Evolutionary conservation across 768 basidiomycete species (phyloP).

Genomic region (Phylloporus scabripes): DNA sequence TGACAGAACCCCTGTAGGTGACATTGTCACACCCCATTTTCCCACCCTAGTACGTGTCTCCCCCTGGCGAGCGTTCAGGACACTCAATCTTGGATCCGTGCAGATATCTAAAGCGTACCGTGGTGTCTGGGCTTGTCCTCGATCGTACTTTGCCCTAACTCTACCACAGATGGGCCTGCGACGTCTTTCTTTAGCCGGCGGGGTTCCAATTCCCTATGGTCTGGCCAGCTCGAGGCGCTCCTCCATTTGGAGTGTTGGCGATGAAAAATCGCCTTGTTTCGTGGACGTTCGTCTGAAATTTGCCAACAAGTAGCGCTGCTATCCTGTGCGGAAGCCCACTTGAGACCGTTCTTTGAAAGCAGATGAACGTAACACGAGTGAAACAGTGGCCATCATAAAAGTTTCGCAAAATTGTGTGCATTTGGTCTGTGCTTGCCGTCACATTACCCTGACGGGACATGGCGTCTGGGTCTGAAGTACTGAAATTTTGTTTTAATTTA

Average conservation of each 20-base stretch:
- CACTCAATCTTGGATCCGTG: constrained; percentile 1
- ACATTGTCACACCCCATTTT: constrained; percentile 20
- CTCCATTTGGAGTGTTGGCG: not conserved
- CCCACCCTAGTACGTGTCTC: not conserved
- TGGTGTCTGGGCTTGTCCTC: not conserved
- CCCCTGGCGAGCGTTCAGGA: not conserved
- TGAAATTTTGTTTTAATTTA: constrained; percentile 2
- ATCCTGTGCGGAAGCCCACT: not conserved
- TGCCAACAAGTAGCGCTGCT: not conserved
- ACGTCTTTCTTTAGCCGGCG: constrained; percentile 2
- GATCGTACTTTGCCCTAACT: not conserved
- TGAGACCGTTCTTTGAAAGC: constrained; percentile 1
- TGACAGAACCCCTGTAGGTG: constrained; percentile 27
- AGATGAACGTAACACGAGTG: constrained; percentile 2
- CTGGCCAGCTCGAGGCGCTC: not conserved
- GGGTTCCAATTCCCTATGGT: constrained; percentile 14
- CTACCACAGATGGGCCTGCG: not conserved
- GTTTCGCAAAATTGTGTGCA: constrained; percentile 13
- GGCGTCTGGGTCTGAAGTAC: constrained; percentile 19
- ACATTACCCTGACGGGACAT: constrained; percentile 25
- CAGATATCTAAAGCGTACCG: constrained; percentile 5
- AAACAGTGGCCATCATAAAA: constrained; percentile 12
- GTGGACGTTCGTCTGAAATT: constrained; percentile 2
- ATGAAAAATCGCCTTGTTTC: constrained; percentile 5
- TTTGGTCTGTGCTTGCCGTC: constrained; percentile 28